Evolutionary conservation across 768 basidiomycete species (phyloP).

Genomic region (Phylloporus arenicola): DNA sequence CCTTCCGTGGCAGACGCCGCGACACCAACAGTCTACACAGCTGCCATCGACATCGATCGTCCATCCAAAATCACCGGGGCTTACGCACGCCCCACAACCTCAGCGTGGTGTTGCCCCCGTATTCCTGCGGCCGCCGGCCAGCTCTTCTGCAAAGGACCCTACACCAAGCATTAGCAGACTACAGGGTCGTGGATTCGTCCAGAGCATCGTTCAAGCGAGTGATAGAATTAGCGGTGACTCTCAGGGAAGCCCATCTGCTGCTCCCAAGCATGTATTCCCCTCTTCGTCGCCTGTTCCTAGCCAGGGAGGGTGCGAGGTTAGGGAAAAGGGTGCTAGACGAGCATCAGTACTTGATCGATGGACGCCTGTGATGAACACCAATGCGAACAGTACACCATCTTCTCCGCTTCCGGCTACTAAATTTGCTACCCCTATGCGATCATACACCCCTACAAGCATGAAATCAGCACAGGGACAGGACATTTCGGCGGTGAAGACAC

Average conservation of each 20-base stretch:
- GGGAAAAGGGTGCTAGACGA: slow-evolving; percentile 34
- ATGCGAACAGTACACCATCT: slow-evolving; percentile 32
- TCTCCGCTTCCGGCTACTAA: slow-evolving; percentile 34
- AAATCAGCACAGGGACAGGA: slow-evolving; percentile 21
- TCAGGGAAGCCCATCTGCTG: slow-evolving; percentile 30
- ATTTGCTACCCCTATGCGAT: slow-evolving; percentile 36
- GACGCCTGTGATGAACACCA: slow-evolving; percentile 39
- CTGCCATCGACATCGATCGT: slow-evolving; percentile 27
- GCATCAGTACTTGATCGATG: slow-evolving; percentile 68
- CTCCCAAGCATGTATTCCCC: slow-evolving; percentile 24
- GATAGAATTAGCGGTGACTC: slow-evolving; percentile 40
- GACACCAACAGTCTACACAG: slow-evolving; percentile 30
- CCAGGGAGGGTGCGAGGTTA: slow-evolving; percentile 31
- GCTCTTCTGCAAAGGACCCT: slow-evolving; percentile 56
- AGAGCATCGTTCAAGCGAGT: slow-evolving; percentile 73
- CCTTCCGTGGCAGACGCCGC: slow-evolving; percentile 21
- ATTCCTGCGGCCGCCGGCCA: slow-evolving; percentile 43
- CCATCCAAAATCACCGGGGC: slow-evolving; percentile 18
- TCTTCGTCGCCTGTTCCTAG: slow-evolving; percentile 28
- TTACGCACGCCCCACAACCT: slow-evolving; percentile 38
- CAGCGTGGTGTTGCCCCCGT: slow-evolving; percentile 47
- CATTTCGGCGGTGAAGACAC: slow-evolving; percentile 21
- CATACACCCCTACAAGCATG: slow-evolving; percentile 31
- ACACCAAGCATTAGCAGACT: slow-evolving; percentile 80
- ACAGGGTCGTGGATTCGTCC: slow-evolving; percentile 82